Evolutionary conservation across 306 rosid species (phyloP), one percentile per base, ranked within the genome.

Genomic region (Vigna radiata): DNA sequence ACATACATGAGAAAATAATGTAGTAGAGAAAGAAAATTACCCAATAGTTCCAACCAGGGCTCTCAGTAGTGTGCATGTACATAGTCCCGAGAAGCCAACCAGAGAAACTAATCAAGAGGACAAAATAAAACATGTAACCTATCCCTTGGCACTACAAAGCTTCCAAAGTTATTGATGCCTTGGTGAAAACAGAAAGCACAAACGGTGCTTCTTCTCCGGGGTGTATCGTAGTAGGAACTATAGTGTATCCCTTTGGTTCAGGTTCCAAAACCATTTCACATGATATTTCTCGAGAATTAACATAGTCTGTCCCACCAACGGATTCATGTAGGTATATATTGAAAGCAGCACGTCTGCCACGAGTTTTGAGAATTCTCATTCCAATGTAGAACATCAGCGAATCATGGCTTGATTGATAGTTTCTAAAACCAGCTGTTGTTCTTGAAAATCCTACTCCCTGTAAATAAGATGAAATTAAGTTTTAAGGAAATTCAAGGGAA

Each of bases 131-230:
- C 85, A 43, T 79, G 68, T 68, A 69, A 67, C 62, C 66, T 62
- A 85, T 64, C 74, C 76, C 72, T 46, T 44, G 65, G 80, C 79
- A 44, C 89, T 92, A 92, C 72, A 96, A 81, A 84, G 90, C 90
- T 86, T 96, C 99, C 85, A 96, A 82, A 73, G 91, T 86, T 78
- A 96, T 73, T 29, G 97, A 92, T 74, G 99, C 99, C 85, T 96
- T 96, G 39, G 99, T 96, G 89, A 96, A 96, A 80, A 96, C 98
- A 60, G 97, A 96, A 49, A 96, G 98, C 75, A 96, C 98, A 76
- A 96, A 96, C 12, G 99, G 99, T 43, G 99, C 99, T 91, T 96
- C 99, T 88, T 96, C 98, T 49, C 96, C 97, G 17, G 99, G 99
- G 84, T 96, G 99, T 82, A 92, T 96, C 17, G 99, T 96, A 44